Evolutionary conservation across 1,139 yeast genomes (phyloP).

Genomic region (Insectozyma bohioensis): DNA sequence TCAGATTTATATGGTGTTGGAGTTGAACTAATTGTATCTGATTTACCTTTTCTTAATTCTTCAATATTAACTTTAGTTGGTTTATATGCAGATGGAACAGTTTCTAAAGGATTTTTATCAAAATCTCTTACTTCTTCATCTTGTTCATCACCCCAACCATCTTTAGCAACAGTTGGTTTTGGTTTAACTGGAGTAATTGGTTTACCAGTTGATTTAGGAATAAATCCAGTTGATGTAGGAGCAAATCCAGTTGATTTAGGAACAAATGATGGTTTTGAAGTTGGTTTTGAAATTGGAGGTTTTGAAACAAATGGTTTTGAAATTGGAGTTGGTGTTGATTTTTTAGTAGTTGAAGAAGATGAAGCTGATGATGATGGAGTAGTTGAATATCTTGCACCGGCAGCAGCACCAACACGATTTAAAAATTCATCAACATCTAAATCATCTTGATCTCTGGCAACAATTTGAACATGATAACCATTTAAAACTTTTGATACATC

Average conservation of each 20-base stretch:
- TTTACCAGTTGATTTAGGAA: constrained; percentile 16
- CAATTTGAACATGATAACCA: constrained; percentile 93
- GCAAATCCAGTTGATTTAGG: constrained; percentile 36
- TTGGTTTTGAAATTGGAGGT: constrained; percentile 22
- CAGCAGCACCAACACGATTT: constrained; percentile 79
- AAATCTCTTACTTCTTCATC: constrained; percentile 76
- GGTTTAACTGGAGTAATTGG: constrained; percentile 31
- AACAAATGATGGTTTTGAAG: constrained; percentile 28
- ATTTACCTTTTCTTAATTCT: constrained; percentile 45
- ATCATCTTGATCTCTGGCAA: constrained; percentile 94
- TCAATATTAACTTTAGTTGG: constrained; percentile 56
- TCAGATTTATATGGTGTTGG: constrained; percentile 27
- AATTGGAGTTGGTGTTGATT: constrained; percentile 11
- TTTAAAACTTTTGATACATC: constrained; percentile 65
- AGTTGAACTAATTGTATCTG: constrained; percentile 47
- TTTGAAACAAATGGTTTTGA: constrained; percentile 20
- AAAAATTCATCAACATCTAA: constrained; percentile 76
- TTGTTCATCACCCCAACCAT: constrained; percentile 64
- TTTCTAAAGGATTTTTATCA: constrained; percentile 57
- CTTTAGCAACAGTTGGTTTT: constrained; percentile 44
- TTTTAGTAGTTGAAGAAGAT: constrained; percentile 5
- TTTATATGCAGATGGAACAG: constrained; percentile 64
- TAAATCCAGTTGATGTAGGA: constrained; percentile 2
- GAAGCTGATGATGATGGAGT: constrained; percentile 16
- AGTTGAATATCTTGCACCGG: constrained; percentile 92